Base-by-base conservation (phyloP, 208 protist genomes). In the Trypanosoma melophagium region DNA sequence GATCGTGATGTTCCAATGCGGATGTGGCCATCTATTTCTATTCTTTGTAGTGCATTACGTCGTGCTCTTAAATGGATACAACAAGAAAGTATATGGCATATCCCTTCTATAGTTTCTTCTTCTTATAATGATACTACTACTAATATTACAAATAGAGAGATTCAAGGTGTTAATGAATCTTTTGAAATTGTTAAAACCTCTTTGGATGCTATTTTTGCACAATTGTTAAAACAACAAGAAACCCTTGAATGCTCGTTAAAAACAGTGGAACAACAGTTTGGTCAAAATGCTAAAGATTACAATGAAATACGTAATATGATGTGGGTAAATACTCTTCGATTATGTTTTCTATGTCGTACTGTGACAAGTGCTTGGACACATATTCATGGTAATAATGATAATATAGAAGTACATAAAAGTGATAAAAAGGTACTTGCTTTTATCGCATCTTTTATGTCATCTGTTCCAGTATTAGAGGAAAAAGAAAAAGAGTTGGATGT, bases 301-400 rank as follows among this genome's bases (percentile, higher is more conserved):
- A 75, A 77, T 38, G 17, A 31, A 19, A 44, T 86, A 22, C 80
- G 42, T 8, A 81, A 89, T 16, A 71, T 79, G 44, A 58, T 80
- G 57, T 93, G 84, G 84, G 54, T 55, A 1, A 69, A 83, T 28
- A 92, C 90, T 31, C 41, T 93, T 21, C 75, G 79, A 21, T 68
- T 90, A 55, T 79, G 76, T 24, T 64, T 88, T 24, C 53, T 87
- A 17, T 52, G 85, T n/a, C 79, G 76, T 13, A 80, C 73, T 38
- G 3, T 92, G 7, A 86, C 84, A 7, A 77, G 67, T 25, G 58
- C 76, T 0, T 95, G 87, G 81, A 79, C 81, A 14, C 61, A 56
- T 35, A 71, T 82, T 31, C 81, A 92, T 19, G 85, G 84, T 24
- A 84, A 86, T 13, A 60, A 87, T 1, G 81, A 76, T 52, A 38